Base-by-base conservation (phyloP, 305 asterid genomes). In the Fraxinus platypoda region DNA sequence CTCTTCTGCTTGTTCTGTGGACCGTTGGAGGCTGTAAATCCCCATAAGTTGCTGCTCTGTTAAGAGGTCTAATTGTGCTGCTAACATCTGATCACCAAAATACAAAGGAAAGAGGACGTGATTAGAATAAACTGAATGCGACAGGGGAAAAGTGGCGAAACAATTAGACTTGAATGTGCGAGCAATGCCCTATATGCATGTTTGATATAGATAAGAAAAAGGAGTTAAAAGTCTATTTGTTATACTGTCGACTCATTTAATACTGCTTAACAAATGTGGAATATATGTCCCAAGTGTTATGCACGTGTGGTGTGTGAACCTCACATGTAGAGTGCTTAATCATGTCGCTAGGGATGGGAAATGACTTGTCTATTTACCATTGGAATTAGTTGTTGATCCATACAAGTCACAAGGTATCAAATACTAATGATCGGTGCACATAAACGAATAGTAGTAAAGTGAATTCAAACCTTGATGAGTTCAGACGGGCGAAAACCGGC, bases 401-500 rank as follows among this genome's bases (percentile, higher is more conserved):
- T 46, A 43, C 54, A 12, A 46, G 21, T 13, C 59, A 15, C 7
- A n/a, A 46, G 19, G 19, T 15, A 13, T 6, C n/a, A 46, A 46
- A 46, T 13, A 12, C 19, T 12, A 13, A 41, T 41, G 49, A 41
- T 41, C 3, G 49, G 1, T 46, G 57, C 57, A 46, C 59, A 46
- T 13, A 13, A 15, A 13, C 7, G 21, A 13, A 15, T 46, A 46
- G 21, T 46, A 13, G 57, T 46, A 46, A 46, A 23, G 68, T 19
- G 68, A 57, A 71, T 43, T 8, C 23, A 33, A 57, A 92, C 99
- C 98, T 96, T 96, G 88, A 93, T 94, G 8, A 96, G 87, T 31
- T 94, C 97, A 1, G 99, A 96, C 5, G 99, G 99, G 23, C 97
- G 86, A 81, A 96, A 96, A 52, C 99, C 98, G 0, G 97, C 98